A percentile compares a stretch with the other conserved stretches of the same genome.
These are phyloP conservation scores for Penicillium argentinense DNA, from an alignment of 495 filamentous ascomycete species.

Conservation along the genomic window DNA sequence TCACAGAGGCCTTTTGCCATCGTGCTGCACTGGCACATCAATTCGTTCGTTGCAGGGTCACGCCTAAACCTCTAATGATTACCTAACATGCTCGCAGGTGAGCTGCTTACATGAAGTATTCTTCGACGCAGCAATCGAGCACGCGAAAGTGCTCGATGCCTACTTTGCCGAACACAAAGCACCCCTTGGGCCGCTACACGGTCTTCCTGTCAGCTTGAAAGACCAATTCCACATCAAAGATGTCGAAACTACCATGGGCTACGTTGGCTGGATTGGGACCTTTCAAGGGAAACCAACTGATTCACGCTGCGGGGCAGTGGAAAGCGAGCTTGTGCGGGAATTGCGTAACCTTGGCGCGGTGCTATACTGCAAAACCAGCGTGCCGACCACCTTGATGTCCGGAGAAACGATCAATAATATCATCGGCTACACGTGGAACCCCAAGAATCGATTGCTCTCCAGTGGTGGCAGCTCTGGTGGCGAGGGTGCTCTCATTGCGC, in stretches of 20 bases:
- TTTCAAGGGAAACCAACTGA: constrained; percentile 50
- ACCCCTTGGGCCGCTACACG: constrained; percentile 61
- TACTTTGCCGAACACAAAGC: constrained; percentile 48
- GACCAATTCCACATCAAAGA: constrained; percentile 70
- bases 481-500: constrained; percentile 56
- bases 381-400: constrained; percentile 61
- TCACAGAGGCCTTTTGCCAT: constrained; percentile 57
- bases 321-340: constrained; percentile 53
- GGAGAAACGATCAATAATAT: constrained; percentile 60
- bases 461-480: constrained; percentile 63
- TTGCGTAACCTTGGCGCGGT: constrained; percentile 60
- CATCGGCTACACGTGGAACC: constrained; percentile 52
- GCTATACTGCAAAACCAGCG: constrained; percentile 65
- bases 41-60: constrained; percentile 42
- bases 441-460: constrained; percentile 47
- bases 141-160: constrained; percentile 59
- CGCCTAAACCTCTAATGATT: background rate
- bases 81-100: constrained; percentile 26
- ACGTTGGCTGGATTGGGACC: constrained; percentile 52
- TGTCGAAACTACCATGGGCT: constrained; percentile 66
- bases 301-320: constrained; percentile 31
- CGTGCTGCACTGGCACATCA: constrained; percentile 58
- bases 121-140: constrained; percentile 59
- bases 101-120: constrained; percentile 64
- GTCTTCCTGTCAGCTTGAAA: constrained; percentile 65